A percentile compares a stretch with the other conserved stretches of the same genome.
Conservation (phyloP, 768 basidiomycete genomes). For the Chalciporus sphaerocephalus region DNA sequence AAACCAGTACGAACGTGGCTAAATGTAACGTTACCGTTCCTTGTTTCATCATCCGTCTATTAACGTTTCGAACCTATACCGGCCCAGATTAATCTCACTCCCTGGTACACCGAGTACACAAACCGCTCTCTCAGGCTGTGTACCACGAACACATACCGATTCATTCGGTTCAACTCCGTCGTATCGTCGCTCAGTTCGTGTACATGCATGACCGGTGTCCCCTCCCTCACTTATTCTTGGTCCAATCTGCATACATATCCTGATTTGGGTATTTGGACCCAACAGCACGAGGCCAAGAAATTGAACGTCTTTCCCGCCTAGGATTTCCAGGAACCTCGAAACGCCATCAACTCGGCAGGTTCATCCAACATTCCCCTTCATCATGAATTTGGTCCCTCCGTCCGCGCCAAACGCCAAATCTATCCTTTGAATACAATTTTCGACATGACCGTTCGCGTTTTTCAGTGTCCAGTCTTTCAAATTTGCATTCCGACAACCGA, state of each 20-base stretch:
- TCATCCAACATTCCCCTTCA: neutral
- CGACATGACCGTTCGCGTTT: too few species aligned
- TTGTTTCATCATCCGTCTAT: conserved; percentile 1
- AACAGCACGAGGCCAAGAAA: neutral
- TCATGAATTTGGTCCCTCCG: neutral
- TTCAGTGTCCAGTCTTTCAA: too few species aligned
- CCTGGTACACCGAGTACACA: neutral
- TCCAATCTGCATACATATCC: neutral
- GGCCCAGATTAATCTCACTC: neutral
- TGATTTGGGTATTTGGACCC: neutral
- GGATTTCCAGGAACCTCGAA: neutral
- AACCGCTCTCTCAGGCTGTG: neutral
- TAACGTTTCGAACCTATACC: neutral
- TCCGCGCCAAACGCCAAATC: conserved; percentile 1
- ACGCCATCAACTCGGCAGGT: neutral
- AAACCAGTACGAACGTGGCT: too few species aligned
- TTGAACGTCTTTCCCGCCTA: neutral
- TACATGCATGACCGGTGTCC: too few species aligned
- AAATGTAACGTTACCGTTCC: neutral
- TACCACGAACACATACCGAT: neutral
- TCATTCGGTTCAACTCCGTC: neutral
- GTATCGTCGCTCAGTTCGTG: neutral
- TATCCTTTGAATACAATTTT: too few species aligned
- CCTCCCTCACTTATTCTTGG: neutral
- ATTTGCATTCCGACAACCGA: too few species aligned